Base-by-base conservation (phyloP, 768 basidiomycete species). In the Russula ochroleuca region DNA sequence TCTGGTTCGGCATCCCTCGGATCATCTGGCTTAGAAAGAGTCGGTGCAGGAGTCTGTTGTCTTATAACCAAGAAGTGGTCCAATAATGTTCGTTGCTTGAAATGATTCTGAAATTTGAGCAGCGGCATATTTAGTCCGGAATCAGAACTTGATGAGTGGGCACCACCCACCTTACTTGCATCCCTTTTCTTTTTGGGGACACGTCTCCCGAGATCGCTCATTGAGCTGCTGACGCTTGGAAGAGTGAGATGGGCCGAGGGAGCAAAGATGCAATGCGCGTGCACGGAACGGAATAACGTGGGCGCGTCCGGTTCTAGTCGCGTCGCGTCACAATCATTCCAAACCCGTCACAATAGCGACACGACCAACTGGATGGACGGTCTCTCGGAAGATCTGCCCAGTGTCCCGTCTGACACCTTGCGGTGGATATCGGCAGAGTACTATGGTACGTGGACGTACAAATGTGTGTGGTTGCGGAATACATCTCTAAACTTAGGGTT, bases 401-500 rank as follows among this genome's bases (percentile, higher is more conserved):
- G 21, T 59, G 41, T 68, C 37, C 28, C 57, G 35, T 15, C 5
- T 17, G 33, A 61, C 10, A 25, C 72, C 10, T 62, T 75, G 56
- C 68, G 59, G 68, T 77, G 77, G 75, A 71, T 79, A 53, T 79
- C 75, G 19, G 67, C 57, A 25, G 79, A 79, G 61, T 79, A 78
- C 56, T 68, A 70, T 15, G 75, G 75, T 72, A 47, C 53, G 70
- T 68, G 17, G 11, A 35, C 49, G 38, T 54, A 21, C 41, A 37
- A 28, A 50, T 45, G 8, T 45, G 3, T 37, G 48, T n/a, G 19
- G 23, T n/a, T 31, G 31, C 25, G 47, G 47, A 21, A 37, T 37
- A 40, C 19, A 33, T n/a, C 17, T 11, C 21, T 25, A n/a, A 13
- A 25, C 45, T 49, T 60, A 89, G 87, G 84, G 62, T 72, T 86